Conservation (phyloP, 257 asterid genomes). For the Capsicum rhomboideum region DNA sequence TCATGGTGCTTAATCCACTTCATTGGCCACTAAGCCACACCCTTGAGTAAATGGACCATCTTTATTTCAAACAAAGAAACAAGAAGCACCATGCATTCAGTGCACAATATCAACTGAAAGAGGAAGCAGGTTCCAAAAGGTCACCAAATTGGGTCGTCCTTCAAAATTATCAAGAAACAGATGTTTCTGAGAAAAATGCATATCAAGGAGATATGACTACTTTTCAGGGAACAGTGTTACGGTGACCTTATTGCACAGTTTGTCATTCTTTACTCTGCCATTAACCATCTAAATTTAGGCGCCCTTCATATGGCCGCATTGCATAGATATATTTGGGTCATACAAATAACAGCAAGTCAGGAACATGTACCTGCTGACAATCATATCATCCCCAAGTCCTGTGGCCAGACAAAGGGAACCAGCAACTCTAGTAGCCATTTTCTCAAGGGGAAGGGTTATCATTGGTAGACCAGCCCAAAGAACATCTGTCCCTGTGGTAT, state of each 20-base stretch:
- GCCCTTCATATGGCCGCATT: not conserved
- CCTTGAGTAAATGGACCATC: not conserved
- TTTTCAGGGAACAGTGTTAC: not conserved
- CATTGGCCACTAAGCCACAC: no score
- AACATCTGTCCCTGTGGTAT: conserved; percentile 96
- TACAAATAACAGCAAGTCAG: not conserved
- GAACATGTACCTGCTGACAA: conserved; percentile 60
- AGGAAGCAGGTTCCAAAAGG: not conserved
- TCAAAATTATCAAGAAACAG: not conserved
- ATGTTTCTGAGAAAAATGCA: not conserved
- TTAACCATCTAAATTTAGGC: not conserved
- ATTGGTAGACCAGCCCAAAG: conserved; percentile 99
- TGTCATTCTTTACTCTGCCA: not conserved
- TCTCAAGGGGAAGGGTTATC: conserved; percentile 95
- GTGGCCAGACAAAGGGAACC: conserved; percentile 98
- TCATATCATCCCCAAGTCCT: conserved; percentile 96
- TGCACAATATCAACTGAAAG: not conserved
- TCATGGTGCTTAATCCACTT: no score
- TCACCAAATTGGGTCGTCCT: not conserved
- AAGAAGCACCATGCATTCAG: not conserved
- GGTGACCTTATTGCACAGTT: not conserved
- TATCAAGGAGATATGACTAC: not conserved
- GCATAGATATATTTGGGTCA: not conserved
- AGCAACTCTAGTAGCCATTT: conserved; percentile 99
- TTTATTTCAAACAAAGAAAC: not conserved